Evolutionary conservation across 257 asterid genomes (phyloP).

Genomic region (Mentha longifolia): DNA sequence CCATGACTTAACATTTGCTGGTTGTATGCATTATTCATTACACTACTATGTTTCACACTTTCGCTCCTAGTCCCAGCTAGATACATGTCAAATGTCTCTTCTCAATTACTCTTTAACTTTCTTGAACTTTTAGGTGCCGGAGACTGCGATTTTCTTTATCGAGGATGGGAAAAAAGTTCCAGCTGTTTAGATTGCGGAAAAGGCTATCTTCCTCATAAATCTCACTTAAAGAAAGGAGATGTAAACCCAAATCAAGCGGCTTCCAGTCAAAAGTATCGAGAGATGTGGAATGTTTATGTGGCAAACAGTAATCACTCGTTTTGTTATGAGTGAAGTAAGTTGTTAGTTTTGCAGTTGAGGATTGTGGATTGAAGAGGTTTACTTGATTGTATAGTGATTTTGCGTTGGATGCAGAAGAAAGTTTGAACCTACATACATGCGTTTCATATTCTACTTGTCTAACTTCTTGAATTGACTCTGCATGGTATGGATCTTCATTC

Average conservation of each 20-base stretch:
- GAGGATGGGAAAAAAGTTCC: constrained; percentile 96
- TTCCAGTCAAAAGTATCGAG: constrained; percentile 28
- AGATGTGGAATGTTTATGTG: constrained; percentile 27
- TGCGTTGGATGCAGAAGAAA: constrained; percentile 8
- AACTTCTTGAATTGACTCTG: too few relatives aligned
- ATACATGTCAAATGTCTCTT: constrained; percentile 8
- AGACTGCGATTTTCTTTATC: constrained; percentile 78
- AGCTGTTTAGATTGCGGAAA: constrained; percentile 51
- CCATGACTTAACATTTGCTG: background rate
- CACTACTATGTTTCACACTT: constrained; percentile 9
- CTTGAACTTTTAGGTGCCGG: constrained; percentile 68
- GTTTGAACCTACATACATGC: background rate
- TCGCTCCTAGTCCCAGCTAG: background rate
- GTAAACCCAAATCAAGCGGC: constrained; percentile 19
- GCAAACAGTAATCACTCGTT: constrained; percentile 8
- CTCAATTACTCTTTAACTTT: background rate
- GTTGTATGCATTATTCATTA: background rate
- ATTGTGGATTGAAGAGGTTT: constrained; percentile 13
- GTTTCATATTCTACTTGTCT: background rate
- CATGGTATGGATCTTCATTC: too few relatives aligned
- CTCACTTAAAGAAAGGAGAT: constrained; percentile 20
- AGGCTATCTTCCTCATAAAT: constrained; percentile 22
- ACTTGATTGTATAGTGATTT: constrained; percentile 33
- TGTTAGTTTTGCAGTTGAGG: constrained; percentile 21
- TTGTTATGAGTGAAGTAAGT: constrained; percentile 23